Conservation (phyloP, 768 basidiomycete genomes). For the Leccinum incarnatum region DNA sequence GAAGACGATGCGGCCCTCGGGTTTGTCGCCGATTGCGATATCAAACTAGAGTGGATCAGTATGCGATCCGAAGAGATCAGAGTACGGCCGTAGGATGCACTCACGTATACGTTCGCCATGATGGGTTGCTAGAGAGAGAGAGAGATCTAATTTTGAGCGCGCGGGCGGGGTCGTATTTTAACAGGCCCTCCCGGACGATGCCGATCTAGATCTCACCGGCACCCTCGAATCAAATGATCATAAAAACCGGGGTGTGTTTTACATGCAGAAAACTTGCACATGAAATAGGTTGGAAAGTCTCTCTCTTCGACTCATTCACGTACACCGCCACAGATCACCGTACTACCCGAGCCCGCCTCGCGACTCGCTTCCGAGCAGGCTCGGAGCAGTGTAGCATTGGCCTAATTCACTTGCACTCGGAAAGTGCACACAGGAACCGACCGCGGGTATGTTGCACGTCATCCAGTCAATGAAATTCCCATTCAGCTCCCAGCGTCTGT, state of each 20-base stretch:
- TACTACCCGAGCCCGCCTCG: too few relatives aligned
- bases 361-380: too few relatives aligned
- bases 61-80: conserved; percentile 3
- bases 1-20: conserved; percentile 68
- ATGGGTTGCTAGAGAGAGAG: conserved; percentile 7
- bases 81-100: neutral
- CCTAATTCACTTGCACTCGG: too few relatives aligned
- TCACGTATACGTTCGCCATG: conserved; percentile 25
- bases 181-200: conserved; percentile 10
- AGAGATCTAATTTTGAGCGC: neutral
- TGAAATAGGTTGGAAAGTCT: neutral
- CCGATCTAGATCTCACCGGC: conserved; percentile 8
- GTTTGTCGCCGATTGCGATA: conserved; percentile 44
- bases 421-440: neutral
- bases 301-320: too few relatives aligned
- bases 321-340: too few relatives aligned
- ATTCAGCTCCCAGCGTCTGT: neutral
- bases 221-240: conserved; percentile 2
- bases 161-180: conserved; percentile 3
- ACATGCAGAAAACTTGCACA: neutral
- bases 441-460: neutral
- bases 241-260: conserved; percentile 3
- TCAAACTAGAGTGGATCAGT: conserved; percentile 53
- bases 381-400: too few relatives aligned
- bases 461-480: neutral